Conservation (phyloP, 1,284 basidiomycete species). For the Cutaneotrichosporon cavernicola region DNA sequence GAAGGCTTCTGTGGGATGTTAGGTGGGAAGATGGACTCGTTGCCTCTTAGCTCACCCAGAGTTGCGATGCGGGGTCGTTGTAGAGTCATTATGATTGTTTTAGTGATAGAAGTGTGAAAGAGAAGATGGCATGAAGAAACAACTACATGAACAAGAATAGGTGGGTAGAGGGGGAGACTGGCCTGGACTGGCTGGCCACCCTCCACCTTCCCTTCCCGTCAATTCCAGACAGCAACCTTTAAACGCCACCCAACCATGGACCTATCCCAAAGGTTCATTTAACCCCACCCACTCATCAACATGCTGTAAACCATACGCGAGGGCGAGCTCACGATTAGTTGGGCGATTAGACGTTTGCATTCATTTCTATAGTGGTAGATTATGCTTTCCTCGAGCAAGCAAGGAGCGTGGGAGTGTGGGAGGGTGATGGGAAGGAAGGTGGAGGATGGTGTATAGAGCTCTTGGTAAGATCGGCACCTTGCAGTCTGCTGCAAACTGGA, state of each 20-base stretch:
- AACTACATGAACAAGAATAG: background rate
- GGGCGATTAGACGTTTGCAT: background rate
- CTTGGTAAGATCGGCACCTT: background rate
- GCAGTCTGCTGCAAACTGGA: background rate
- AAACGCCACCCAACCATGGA: background rate
- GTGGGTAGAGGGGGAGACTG: background rate
- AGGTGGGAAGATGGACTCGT: constrained; percentile 18
- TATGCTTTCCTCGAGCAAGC: background rate
- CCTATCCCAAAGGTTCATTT: background rate
- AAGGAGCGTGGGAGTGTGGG: background rate
- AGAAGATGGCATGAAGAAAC: background rate
- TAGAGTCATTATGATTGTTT: constrained; percentile 5
- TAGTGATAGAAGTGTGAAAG: background rate
- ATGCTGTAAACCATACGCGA: no score
- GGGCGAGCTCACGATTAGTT: background rate
- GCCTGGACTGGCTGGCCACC: no score
- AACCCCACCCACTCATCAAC: background rate
- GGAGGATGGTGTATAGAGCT: background rate
- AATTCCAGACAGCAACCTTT: background rate
- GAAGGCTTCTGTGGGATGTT: constrained; percentile 31
- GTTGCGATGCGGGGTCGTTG: constrained; percentile 16
- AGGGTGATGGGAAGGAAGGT: background rate
- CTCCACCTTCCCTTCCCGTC: no score
- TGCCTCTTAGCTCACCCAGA: constrained; percentile 7
- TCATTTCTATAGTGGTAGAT: background rate